phyloP scores from a whole-genome alignment of 495 filamentous ascomycete genomes.

The Penicillium dipodomyicola region DNA sequence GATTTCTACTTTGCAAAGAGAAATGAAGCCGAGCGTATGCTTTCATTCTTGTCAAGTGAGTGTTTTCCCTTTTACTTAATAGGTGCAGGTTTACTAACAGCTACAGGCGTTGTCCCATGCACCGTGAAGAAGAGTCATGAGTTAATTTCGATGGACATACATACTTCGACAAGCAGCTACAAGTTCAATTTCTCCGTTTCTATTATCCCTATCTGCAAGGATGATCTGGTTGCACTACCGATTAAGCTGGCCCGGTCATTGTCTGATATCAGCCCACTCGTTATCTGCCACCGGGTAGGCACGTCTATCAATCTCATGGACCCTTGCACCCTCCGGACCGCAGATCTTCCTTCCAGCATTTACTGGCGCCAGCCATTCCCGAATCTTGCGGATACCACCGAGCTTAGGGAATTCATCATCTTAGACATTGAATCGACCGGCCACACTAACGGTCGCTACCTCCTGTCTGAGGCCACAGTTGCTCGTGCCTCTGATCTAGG shows the following conservation, averaged over 20 bases:
- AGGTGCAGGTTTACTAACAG: no score
- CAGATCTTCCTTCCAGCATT: conserved; percentile 72
- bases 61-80: no score
- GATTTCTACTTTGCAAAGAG: conserved; percentile 75
- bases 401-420: conserved; percentile 87
- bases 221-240: conserved; percentile 91
- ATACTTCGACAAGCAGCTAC: conserved; percentile 78
- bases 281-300: conserved; percentile 84
- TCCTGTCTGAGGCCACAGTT: conserved; percentile 81
- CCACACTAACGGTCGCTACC: conserved; percentile 71
- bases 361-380: conserved; percentile 90
- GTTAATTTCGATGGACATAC: conserved; percentile 89
- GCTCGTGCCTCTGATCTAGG: conserved; percentile 88
- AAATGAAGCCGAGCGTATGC: not conserved
- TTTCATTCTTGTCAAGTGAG: not conserved
- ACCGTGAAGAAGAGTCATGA: conserved; percentile 83
- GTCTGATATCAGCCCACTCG: conserved; percentile 81
- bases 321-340: conserved; percentile 83
- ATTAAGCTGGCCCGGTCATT: conserved; percentile 78
- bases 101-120: conserved; percentile 63
- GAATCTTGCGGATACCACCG: conserved; percentile 76
- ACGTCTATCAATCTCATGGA: conserved; percentile 88
- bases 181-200: conserved; percentile 89
- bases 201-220: conserved; percentile 90
- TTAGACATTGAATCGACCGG: conserved; percentile 89